These are phyloP conservation scores for Geranium incanum DNA, from an alignment of 441 rosid genomes.

Conservation along the genomic window DNA sequence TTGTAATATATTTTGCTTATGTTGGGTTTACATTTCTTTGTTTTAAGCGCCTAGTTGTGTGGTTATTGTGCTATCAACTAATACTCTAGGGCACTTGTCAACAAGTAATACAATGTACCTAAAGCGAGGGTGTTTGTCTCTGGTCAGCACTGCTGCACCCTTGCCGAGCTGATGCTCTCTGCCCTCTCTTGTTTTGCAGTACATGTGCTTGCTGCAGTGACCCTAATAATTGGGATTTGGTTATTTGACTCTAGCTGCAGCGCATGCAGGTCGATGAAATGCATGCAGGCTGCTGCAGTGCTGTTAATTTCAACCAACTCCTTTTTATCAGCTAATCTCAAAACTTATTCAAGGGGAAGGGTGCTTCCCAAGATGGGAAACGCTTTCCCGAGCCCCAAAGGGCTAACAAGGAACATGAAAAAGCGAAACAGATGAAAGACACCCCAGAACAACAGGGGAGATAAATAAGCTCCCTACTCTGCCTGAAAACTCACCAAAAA, in stretches of 20 bases:
- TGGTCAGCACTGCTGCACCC: background rate
- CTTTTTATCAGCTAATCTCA: too few relatives aligned
- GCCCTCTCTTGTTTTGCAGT: background rate
- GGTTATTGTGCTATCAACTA: background rate
- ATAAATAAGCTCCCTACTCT: background rate
- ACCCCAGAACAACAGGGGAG: too few relatives aligned
- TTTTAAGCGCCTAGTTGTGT: background rate
- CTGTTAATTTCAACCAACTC: background rate
- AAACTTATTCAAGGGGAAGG: too few relatives aligned
- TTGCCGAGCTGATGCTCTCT: background rate
- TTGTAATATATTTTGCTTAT: slow-evolving; percentile 7
- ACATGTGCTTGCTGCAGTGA: background rate
- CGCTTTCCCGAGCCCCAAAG: too few relatives aligned
- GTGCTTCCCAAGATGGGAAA: too few relatives aligned
- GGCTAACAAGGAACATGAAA: too few relatives aligned
- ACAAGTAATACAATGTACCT: background rate
- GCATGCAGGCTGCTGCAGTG: background rate
- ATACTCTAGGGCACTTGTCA: background rate
- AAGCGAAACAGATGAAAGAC: too few relatives aligned
- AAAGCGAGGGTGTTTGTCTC: background rate
- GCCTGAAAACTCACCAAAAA: background rate
- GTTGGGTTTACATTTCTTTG: background rate
- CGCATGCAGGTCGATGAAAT: background rate
- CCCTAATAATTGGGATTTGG: background rate
- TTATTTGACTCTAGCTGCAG: background rate